Base-by-base conservation (phyloP, 2,329 filamentous ascomycete species). In the Nothopassalora personata region DNA sequence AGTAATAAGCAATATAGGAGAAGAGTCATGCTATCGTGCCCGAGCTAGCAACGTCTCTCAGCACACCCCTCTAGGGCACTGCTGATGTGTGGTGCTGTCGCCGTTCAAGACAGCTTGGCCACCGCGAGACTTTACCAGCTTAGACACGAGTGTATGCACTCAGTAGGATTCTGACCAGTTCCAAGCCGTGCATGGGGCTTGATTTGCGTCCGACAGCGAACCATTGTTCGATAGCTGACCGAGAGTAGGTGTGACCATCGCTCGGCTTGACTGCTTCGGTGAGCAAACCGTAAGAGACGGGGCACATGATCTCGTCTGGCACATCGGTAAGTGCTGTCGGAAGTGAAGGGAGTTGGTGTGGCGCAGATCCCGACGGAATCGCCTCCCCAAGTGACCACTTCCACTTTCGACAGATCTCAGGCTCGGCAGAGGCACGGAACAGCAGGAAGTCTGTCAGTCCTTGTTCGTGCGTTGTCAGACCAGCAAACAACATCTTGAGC, bases 191-290 rank as follows among this genome's bases (percentile, higher is more conserved):
- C 47, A 69, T 64, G 4, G 73, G 74, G 72, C 74, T 4, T 27
- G 57, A 43, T 18, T 28, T 36, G 64, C 66, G 62, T 19, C 68
- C 65, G 13, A 68, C 68, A 9, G 64, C 52, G 47, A 74, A 74
- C 73, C 73, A 75, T 51, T 68, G 63, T 54, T 67, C 56, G 13
- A 76, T 73, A 31, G 71, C 69, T 18, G 65, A 59, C n/a, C 70
- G 65, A 47, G 73, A 71, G 53, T 74, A 76, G 0, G 65, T 72
- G 56, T 70, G 69, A 0, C 66, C 65, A 53, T 75, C 72, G 2
- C 61, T 54, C 3, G 73, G 70, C 1, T 46, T 62, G 15, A 75
- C 74, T 4, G 74, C 71, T 58, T 75, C 71, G 43, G 69, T 58
- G 63, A 75, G 71, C 18, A 73, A 23, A 13, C 68, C 68, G 8